A percentile compares a stretch with the other conserved stretches of the same genome.
Evolutionary conservation across 768 basidiomycete species (phyloP).

Genomic region (Podaxis sp.): DNA sequence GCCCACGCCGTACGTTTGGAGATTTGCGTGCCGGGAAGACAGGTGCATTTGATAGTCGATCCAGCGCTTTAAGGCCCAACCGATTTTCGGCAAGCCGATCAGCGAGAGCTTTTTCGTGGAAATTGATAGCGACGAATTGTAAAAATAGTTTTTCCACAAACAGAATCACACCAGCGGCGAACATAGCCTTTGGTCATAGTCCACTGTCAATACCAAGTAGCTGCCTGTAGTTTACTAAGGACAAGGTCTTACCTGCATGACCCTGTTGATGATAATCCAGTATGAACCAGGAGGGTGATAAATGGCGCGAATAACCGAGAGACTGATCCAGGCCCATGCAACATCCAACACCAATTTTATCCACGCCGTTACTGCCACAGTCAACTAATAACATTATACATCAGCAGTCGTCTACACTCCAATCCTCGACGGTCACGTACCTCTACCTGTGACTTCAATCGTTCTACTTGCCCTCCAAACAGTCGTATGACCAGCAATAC

Average conservation of each 20-base stretch:
- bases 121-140: slow-evolving; percentile 75
- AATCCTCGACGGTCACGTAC: slow-evolving; percentile 28
- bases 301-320: slow-evolving; percentile 56
- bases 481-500: slow-evolving; percentile 50
- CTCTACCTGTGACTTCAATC: slow-evolving; percentile 65
- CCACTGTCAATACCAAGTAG: neutral
- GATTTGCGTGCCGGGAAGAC: slow-evolving; percentile 33
- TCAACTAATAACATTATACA: slow-evolving; percentile 38
- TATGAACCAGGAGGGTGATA: slow-evolving; percentile 60
- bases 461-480: slow-evolving; percentile 59
- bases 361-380: slow-evolving; percentile 66
- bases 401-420: neutral
- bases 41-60: slow-evolving; percentile 66
- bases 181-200: slow-evolving; percentile 31
- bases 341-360: slow-evolving; percentile 65
- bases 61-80: slow-evolving; percentile 64
- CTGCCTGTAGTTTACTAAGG: neutral
- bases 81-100: slow-evolving; percentile 71
- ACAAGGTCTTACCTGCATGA: slow-evolving; percentile 53
- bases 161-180: slow-evolving; percentile 38
- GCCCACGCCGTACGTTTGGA: slow-evolving; percentile 40
- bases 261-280: slow-evolving; percentile 64
- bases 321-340: slow-evolving; percentile 69
- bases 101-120: slow-evolving; percentile 71
- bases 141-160: slow-evolving; percentile 53